A percentile compares a stretch with the other conserved stretches of the same genome.
These are phyloP conservation scores for Chenopodium quinoa DNA, from an alignment of 148 eudicot genomes.

Conservation along the genomic window DNA sequence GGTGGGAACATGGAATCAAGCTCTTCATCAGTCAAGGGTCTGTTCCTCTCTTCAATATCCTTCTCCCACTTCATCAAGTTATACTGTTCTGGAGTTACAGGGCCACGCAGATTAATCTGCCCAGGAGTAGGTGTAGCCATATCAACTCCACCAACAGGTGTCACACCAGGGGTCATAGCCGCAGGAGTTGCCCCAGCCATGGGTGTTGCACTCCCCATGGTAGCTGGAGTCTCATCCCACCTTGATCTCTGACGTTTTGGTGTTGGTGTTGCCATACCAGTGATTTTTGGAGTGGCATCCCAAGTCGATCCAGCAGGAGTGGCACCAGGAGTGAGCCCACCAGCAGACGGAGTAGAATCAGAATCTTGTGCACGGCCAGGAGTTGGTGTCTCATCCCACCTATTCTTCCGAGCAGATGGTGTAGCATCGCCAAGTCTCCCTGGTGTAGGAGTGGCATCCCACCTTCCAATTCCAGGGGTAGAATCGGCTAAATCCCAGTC, in stretches of 20 bases:
- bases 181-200: conserved; percentile 78
- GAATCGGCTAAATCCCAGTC: conserved; percentile 98
- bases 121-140: conserved; percentile 84
- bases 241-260: conserved; percentile 92
- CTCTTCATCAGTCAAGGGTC: conserved; percentile 93
- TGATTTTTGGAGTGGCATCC: conserved; percentile 87
- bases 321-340: conserved; percentile 89
- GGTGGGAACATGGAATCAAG: conserved; percentile 86
- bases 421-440: conserved; percentile 90
- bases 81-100: conserved; percentile 84
- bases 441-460: conserved; percentile 96
- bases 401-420: conserved; percentile 73
- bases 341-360: conserved; percentile 81
- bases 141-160: conserved; percentile 77
- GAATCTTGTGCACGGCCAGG: conserved; percentile 89
- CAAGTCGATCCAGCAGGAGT: conserved; percentile 95
- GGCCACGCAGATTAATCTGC: conserved; percentile 64
- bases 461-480: conserved; percentile 86
- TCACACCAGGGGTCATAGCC: conserved; percentile 83
- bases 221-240: conserved; percentile 98
- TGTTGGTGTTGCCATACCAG: conserved; percentile 83
- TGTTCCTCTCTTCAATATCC: conserved; percentile 92
- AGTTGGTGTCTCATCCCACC: conserved; percentile 89
- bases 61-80: conserved; percentile 92
- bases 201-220: conserved; percentile 94